Base-by-base conservation (phyloP, 345 rosid genomes). In the Sisymbrium altissimum region DNA sequence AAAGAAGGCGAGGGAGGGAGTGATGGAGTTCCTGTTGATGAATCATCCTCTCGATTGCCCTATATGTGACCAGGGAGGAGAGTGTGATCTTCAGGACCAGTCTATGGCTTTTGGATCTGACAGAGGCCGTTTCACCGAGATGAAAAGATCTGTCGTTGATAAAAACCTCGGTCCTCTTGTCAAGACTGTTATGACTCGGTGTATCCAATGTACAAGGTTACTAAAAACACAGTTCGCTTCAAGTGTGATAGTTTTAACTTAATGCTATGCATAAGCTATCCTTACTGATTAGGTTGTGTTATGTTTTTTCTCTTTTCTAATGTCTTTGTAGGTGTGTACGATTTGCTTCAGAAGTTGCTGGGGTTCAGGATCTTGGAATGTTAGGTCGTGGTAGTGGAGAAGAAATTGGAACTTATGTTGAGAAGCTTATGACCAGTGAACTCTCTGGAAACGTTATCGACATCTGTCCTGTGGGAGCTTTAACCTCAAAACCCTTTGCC, bases 61-160 rank as follows among this genome's bases (percentile, higher is more conserved):
- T 55, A 95, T 92, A 12, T 95, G 99, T 78, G 99, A 92, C 73
- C 99, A 92, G 75, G 99, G 99, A 71, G 99, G 98, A 69, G 99
- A 95, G 59, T 92, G 99, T 78, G 99, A 95, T 84, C 97, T 95
- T 64, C 99, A 95, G 74, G 99, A 95, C 81, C 99, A 96, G 80
- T 92, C 97, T 50, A 96, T 96, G 99, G 99, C 99, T 58, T 96
- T 96, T 78, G 99, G 99, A 45, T 89, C 99, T 54, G 98, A 96
- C 60, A 93, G 98, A 50, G 98, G 98, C 56, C 87, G 99, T 68
- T 95, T 95, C 80, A 90, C 97, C 56, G 99, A 95, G 73, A 80
- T 90, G 86, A 95, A 95, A 81, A 87, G 97, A 80, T 92, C 99
- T 14, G 99, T 95, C 10, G 99, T 95, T 19, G 99, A 95, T 74